phyloP scores from a whole-genome alignment of 2,329 filamentous ascomycete species.

The Penicillium freii region DNA sequence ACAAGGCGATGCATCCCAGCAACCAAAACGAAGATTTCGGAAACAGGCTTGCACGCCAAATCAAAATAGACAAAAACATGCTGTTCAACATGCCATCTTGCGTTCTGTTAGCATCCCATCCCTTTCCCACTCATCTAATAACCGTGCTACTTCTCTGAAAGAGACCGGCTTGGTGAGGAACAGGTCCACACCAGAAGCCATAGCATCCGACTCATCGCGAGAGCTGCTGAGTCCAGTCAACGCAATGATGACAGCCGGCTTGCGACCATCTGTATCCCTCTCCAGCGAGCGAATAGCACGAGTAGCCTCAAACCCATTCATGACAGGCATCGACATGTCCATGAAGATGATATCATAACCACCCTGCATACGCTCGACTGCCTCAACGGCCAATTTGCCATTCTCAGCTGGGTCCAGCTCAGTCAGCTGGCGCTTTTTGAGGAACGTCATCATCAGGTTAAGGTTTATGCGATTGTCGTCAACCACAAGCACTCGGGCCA shows the following conservation, averaged over 20 bases:
- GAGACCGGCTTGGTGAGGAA: conserved; percentile 50
- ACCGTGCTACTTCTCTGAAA: conserved; percentile 43
- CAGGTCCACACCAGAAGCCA: conserved; percentile 45
- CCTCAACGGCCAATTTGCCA: conserved; percentile 45
- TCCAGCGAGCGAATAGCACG: conserved; percentile 47
- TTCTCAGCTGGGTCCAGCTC: conserved; percentile 43
- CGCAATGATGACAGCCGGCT: conserved; percentile 44
- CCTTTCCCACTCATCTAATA: conserved; percentile 38
- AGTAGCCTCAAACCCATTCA: conserved; percentile 50
- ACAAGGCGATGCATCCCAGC: background rate
- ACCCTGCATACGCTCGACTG: conserved; percentile 32
- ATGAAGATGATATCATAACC: conserved; percentile 49
- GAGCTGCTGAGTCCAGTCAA: conserved; percentile 47
- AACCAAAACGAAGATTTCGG: background rate
- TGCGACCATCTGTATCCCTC: conserved; percentile 32
- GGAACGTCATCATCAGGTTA: conserved; percentile 45
- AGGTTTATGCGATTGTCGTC: conserved; percentile 50
- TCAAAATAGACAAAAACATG: background rate
- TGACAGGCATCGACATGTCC: conserved; percentile 51
- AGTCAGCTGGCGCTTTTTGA: conserved; percentile 39
- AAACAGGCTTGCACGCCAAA: background rate
- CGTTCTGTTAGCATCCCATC: conserved; percentile 15
- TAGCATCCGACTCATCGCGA: conserved; percentile 45
- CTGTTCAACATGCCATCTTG: conserved; percentile 1
- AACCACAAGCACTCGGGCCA: conserved; percentile 41